Conservation (phyloP, 2,329 filamentous ascomycete genomes). For the Boeremia lycopersici region DNA sequence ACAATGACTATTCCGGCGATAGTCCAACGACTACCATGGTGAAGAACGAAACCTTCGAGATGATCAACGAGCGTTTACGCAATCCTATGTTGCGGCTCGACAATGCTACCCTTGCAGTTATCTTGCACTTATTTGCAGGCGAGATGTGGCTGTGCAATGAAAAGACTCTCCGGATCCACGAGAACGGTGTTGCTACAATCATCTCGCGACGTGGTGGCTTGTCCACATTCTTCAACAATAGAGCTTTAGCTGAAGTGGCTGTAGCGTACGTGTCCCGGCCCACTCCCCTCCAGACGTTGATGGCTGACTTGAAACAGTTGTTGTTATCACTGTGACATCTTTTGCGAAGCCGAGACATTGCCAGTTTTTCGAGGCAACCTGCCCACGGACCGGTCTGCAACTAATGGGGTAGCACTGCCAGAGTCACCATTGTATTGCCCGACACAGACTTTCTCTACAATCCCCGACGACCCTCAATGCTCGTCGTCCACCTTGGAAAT, state of each 20-base stretch:
- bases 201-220: conserved; percentile 34
- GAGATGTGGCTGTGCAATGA: conserved; percentile 44
- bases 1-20: conserved; percentile 25
- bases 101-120: conserved; percentile 37
- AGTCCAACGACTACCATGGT: conserved; percentile 33
- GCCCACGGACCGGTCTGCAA: conserved; percentile 1
- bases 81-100: conserved; percentile 16
- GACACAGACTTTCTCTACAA: conserved; percentile 25
- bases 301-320: conserved; percentile 22
- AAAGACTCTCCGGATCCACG: conserved; percentile 29
- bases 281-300: neutral
- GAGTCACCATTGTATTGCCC: conserved; percentile 46
- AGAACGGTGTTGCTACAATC: conserved; percentile 31
- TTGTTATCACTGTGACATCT: conserved; percentile 35
- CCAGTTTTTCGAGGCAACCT: conserved; percentile 25
- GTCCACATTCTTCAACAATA: conserved; percentile 15
- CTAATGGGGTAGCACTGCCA: conserved; percentile 23
- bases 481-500: conserved; percentile 30
- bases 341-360: conserved; percentile 32
- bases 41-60: conserved; percentile 35
- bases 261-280: conserved; percentile 28
- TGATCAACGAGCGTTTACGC: conserved; percentile 33
- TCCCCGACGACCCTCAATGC: conserved; percentile 29
- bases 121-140: conserved; percentile 38
- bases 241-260: conserved; percentile 25